Evolutionary conservation across 345 rosid species (phyloP).

Genomic region (Aurinia saxatilis): DNA sequence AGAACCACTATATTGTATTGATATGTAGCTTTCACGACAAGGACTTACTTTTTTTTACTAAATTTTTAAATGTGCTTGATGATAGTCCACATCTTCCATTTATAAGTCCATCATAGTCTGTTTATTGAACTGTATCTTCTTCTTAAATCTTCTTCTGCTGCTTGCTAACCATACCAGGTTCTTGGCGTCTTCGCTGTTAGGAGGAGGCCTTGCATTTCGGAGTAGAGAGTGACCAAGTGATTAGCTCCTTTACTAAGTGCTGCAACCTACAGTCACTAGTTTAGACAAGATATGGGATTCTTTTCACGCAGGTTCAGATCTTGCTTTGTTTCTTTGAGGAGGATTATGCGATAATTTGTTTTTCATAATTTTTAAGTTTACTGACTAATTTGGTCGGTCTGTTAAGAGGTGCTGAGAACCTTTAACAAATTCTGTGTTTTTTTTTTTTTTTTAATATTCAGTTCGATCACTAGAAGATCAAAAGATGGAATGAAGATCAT

Average conservation of each 20-base stretch:
- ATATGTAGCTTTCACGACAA: conserved; percentile 16
- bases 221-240: conserved; percentile 8
- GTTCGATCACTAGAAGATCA: conserved; percentile 47
- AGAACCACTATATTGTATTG: conserved; percentile 20
- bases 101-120: neutral
- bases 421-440: neutral
- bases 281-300: conserved; percentile 43
- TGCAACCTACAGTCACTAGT: conserved; percentile 1
- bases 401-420: neutral
- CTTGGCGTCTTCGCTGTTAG: conserved; percentile 22
- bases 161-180: conserved; percentile 3
- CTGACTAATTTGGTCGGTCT: neutral
- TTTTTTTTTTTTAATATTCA: too few species aligned
- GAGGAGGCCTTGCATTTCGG: conserved; percentile 8
- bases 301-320: conserved; percentile 52
- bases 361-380: neutral
- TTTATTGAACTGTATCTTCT: neutral
- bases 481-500: conserved; percentile 69
- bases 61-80: neutral
- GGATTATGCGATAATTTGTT: neutral
- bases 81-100: neutral
- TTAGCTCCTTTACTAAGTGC: too few species aligned
- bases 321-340: conserved; percentile 3
- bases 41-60: conserved; percentile 18
- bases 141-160: neutral